Conservation (phyloP, 1,284 basidiomycete genomes). For the Phylloboletellus chloephorus region DNA sequence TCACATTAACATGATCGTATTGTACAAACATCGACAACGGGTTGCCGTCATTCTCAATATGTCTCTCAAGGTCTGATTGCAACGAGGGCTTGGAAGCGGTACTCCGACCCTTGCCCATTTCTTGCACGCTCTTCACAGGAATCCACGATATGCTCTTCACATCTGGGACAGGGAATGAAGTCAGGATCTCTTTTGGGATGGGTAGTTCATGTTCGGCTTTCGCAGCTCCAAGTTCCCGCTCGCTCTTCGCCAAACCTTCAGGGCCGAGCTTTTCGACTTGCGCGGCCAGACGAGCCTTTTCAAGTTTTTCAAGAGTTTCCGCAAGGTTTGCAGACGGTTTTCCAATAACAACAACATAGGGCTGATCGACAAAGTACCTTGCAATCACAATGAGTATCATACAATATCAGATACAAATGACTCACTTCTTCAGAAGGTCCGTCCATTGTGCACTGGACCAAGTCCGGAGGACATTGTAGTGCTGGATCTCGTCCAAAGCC, state of each 20-base stretch:
- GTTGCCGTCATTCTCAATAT: slow-evolving; percentile 68
- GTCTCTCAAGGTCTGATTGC: slow-evolving; percentile 46
- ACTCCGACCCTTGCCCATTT: slow-evolving; percentile 47
- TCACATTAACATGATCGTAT: slow-evolving; percentile 81
- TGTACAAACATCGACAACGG: slow-evolving; percentile 86
- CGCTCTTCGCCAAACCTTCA: slow-evolving; percentile 73
- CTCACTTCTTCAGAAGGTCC: slow-evolving; percentile 72
- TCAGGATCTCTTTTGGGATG: slow-evolving; percentile 79
- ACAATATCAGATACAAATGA: slow-evolving; percentile 6
- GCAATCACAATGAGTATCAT: slow-evolving; percentile 8
- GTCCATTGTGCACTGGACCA: slow-evolving; percentile 83
- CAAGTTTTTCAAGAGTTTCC: slow-evolving; percentile 75
- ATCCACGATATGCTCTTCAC: slow-evolving; percentile 94
- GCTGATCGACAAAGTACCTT: slow-evolving; percentile 76
- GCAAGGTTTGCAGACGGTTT: slow-evolving; percentile 87
- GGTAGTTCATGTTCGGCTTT: slow-evolving; percentile 83
- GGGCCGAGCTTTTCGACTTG: slow-evolving; percentile 74
- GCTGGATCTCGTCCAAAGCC: slow-evolving; percentile 76
- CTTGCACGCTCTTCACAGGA: slow-evolving; percentile 78
- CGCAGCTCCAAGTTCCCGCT: slow-evolving; percentile 70
- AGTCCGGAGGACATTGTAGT: slow-evolving; percentile 59
- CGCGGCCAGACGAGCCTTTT: slow-evolving; percentile 70
- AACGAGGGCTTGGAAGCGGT: slow-evolving; percentile 20
- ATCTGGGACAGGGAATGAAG: slow-evolving; percentile 81
- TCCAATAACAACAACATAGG: slow-evolving; percentile 73